Evolutionary conservation across 73 alveolate genomes (phyloP).

Genomic region (Paramecium bursaria): DNA sequence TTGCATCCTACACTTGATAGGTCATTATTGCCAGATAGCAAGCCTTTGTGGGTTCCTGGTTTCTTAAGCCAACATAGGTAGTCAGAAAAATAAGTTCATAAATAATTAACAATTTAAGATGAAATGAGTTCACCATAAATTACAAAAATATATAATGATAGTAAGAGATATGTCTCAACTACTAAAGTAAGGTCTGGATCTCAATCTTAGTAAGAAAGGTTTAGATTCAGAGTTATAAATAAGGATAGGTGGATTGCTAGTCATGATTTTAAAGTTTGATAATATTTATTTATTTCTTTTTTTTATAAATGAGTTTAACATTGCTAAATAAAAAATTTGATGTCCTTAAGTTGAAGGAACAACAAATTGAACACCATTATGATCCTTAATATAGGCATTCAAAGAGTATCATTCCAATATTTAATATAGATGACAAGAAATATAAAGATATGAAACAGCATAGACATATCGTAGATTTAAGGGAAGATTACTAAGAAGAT

Average conservation of each 20-base stretch:
- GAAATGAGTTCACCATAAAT: too few relatives aligned
- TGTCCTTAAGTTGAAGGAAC: neutral
- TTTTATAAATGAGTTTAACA: constrained; percentile 28
- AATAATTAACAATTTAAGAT: neutral
- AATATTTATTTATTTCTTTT: neutral
- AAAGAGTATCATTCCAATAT: too few relatives aligned
- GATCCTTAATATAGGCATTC: constrained; percentile 47
- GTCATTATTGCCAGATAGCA: neutral
- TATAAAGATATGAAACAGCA: constrained; percentile 41
- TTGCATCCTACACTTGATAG: constrained; percentile 55
- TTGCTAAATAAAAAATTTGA: constrained; percentile 36
- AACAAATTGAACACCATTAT: constrained; percentile 29
- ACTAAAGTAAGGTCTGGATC: neutral
- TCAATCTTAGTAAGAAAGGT: too few relatives aligned
- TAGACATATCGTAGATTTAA: constrained; percentile 45
- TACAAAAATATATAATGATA: neutral
- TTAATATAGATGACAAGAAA: too few relatives aligned
- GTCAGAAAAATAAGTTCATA: neutral
- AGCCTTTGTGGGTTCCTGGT: constrained; percentile 60
- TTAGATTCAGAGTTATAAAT: neutral
- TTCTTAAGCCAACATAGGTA: neutral
- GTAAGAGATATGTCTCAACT: neutral
- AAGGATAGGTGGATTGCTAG: constrained; percentile 41
- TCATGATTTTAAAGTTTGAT: constrained; percentile 29
- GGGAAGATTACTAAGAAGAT: constrained; percentile 54